These are phyloP conservation scores for Daldinia sp. DNA, from an alignment of 2,329 filamentous ascomycete species.

Conservation along the genomic window DNA sequence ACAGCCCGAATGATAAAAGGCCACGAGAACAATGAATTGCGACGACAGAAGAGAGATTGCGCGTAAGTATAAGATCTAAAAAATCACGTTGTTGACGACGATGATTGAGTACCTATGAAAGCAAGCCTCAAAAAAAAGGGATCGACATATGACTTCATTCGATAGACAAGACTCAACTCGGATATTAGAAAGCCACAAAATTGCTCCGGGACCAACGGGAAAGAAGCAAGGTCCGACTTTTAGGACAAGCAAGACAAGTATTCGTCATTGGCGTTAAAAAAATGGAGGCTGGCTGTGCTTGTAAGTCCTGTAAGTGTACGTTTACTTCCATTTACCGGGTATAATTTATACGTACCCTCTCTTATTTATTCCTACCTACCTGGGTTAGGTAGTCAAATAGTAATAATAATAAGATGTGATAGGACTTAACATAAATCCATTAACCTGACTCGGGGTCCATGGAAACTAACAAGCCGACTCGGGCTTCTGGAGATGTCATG, in stretches of 20 bases:
- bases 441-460: slow-evolving; percentile 5
- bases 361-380: too few relatives aligned
- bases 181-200: slow-evolving; percentile 7
- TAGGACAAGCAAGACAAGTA: slow-evolving; percentile 9
- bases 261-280: slow-evolving; percentile 32
- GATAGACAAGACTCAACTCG: background rate
- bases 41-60: slow-evolving; percentile 16
- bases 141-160: slow-evolving; percentile 35
- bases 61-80: slow-evolving; percentile 18
- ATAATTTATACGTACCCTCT: too few relatives aligned
- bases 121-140: slow-evolving; percentile 21
- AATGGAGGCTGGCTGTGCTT: slow-evolving; percentile 18
- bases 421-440: background rate
- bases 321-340: background rate
- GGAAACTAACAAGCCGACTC: slow-evolving; percentile 3
- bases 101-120: slow-evolving; percentile 19
- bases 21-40: slow-evolving; percentile 12
- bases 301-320: background rate
- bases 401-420: background rate
- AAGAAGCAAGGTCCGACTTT: slow-evolving; percentile 9
- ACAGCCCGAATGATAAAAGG: background rate
- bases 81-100: slow-evolving; percentile 26
- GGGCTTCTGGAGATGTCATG: background rate
- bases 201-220: slow-evolving; percentile 20
- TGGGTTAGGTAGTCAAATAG: too few relatives aligned